Evolutionary conservation across 352 stramenopile genomes (phyloP).

Genomic region (Pilasporangium apinafurcum): DNA sequence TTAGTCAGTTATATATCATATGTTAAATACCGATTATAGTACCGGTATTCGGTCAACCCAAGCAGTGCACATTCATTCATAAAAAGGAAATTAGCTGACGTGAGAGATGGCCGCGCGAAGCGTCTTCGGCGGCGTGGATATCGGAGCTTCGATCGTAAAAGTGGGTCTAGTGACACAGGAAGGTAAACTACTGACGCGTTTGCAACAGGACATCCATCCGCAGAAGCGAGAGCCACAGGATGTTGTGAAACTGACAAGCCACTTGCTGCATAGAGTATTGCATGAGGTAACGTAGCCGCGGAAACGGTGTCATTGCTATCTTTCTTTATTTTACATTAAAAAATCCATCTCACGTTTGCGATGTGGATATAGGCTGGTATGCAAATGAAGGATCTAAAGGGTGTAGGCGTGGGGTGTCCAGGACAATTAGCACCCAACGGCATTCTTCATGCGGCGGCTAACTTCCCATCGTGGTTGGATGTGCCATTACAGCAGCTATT

Average conservation of each 20-base stretch:
- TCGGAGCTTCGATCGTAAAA: conserved; percentile 71
- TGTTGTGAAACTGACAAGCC: conserved; percentile 43
- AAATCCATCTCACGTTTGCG: conserved; percentile 17
- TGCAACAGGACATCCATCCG: conserved; percentile 34
- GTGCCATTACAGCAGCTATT: conserved; percentile 58
- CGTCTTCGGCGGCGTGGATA: conserved; percentile 67
- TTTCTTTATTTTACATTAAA: conserved; percentile 6
- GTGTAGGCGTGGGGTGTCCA: conserved; percentile 58
- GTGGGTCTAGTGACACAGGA: conserved; percentile 48
- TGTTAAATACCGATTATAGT: conserved; percentile 1
- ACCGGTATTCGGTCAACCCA: no score
- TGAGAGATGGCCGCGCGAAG: no score
- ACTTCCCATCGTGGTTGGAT: conserved; percentile 64
- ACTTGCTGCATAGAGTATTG: conserved; percentile 34
- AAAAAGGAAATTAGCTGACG: no score
- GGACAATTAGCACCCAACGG: conserved; percentile 41
- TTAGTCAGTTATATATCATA: conserved; percentile 1
- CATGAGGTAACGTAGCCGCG: conserved; percentile 15
- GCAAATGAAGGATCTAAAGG: conserved; percentile 29
- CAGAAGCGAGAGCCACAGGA: conserved; percentile 32
- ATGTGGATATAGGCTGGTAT: background rate
- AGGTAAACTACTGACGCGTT: conserved; percentile 36
- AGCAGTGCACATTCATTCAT: no score
- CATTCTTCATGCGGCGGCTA: conserved; percentile 55
- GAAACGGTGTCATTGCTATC: background rate